Base-by-base conservation (phyloP, 441 rosid species). In the Syzygium malaccense region DNA sequence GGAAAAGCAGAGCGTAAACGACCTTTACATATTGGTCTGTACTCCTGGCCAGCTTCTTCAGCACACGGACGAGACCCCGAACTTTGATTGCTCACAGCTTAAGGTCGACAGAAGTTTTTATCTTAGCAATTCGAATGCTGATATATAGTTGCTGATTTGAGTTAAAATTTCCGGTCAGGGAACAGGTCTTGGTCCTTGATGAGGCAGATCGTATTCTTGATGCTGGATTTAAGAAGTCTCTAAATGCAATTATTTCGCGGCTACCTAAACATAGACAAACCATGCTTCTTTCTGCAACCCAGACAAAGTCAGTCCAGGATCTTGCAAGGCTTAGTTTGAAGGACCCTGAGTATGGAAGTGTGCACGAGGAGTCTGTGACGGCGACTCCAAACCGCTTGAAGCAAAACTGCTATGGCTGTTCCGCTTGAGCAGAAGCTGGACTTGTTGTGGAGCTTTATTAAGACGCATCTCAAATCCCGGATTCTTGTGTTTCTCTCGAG, bases 151-250 rank as follows among this genome's bases (percentile, higher is more conserved):
- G 88, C 92, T 96, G 91, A 94, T 88, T 66, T 89, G 90, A 92
- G 83, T 89, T 85, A 56, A 89, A 87, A 88, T 90, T 93, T 85
- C 88, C 90, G 90, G 91, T 92, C 90, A 87, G 90, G 87, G 89
- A 93, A 93, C 96, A 98, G 99, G 94, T 95, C 92, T 91, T 98
- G 95, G 95, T 98, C 86, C 97, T 98, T 87, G 99, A 98, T 88
- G 99, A 98, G 95, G 99, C 99, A 88, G 99, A 98, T 91, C 98
- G 98, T 41, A 95, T 98, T 79, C 99, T 98, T 90, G 99, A 98
- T 89, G 92, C 93, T 90, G 97, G 97, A 28, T 98, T 98, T 89
- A 96, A 95, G 93, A 95, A 96, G 91, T 89, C 93, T 62, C 86
- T 98, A 90, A 95, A 98, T 94, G 98, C 98, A 66, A 98, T 98